Evolutionary conservation across 1,284 basidiomycete species (phyloP).

Genomic region (Ustilago xerochloae): DNA sequence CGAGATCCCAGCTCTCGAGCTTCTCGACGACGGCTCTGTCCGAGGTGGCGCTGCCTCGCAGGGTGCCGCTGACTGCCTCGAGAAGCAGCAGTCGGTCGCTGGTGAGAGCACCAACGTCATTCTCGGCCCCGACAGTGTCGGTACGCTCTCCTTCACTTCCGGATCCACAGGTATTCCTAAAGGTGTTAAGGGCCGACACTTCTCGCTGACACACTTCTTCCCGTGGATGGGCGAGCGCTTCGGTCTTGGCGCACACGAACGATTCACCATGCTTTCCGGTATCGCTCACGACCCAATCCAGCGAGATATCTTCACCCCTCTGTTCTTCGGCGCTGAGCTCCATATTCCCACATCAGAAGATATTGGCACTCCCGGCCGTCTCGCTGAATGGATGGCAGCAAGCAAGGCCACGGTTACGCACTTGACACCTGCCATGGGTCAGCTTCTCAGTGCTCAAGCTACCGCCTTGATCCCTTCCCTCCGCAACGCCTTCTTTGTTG

Average conservation of each 20-base stretch:
- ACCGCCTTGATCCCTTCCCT: conserved; percentile 87
- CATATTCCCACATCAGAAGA: conserved; percentile 97
- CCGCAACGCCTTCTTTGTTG: conserved; percentile 95
- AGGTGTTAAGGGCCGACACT: conserved; percentile 94
- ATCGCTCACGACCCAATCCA: conserved; percentile 99
- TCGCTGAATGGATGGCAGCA: conserved; percentile 98
- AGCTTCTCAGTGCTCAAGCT: conserved; percentile 95
- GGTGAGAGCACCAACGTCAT: conserved; percentile 74
- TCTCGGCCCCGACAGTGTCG: conserved; percentile 93
- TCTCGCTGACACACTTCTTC: conserved; percentile 98
- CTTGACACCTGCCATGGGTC: conserved; percentile 94
- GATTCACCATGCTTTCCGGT: conserved; percentile 98
- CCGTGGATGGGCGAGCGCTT: conserved; percentile 98
- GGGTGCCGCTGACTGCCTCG: conserved; percentile 71
- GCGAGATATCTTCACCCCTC: conserved; percentile 97
- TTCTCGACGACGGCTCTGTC: conserved; percentile 74
- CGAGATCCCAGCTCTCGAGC: conserved; percentile 88
- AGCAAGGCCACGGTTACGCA: conserved; percentile 85
- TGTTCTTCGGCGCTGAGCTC: conserved; percentile 95
- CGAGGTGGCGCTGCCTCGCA: conserved; percentile 74
- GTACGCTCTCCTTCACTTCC: conserved; percentile 95
- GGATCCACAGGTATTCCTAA: conserved; percentile 98
- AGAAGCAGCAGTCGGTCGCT: conserved; percentile 72
- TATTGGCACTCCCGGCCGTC: conserved; percentile 93
- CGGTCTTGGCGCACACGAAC: conserved; percentile 78